Evolutionary conservation across 495 filamentous ascomycete genomes (phyloP).

Genomic region (Penicillium mononematosum): DNA sequence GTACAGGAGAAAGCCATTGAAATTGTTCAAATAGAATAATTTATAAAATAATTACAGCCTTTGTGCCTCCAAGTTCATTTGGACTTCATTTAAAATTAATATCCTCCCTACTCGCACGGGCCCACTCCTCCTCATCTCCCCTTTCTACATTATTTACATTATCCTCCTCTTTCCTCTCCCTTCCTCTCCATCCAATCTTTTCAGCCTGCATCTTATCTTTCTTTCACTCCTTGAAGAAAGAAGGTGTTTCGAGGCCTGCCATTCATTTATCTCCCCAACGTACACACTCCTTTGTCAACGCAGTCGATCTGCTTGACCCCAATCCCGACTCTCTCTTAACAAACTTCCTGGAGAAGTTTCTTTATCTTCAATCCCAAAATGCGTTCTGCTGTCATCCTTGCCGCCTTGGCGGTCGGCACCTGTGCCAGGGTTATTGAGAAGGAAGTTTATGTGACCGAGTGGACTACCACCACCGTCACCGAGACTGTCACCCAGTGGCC

Average conservation of each 20-base stretch:
- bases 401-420: conserved; percentile 60
- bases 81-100: conserved; percentile 13
- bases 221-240: conserved; percentile 38
- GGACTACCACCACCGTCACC: conserved; percentile 59
- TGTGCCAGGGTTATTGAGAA: conserved; percentile 57
- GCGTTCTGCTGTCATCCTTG: conserved; percentile 64
- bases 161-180: conserved; percentile 19
- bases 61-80: background rate
- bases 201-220: conserved; percentile 21
- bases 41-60: background rate
- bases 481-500: conserved; percentile 56
- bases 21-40: background rate
- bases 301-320: conserved; percentile 44
- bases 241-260: conserved; percentile 39
- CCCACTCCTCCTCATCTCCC: conserved; percentile 16
- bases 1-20: conserved; percentile 5
- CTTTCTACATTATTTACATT: conserved; percentile 28
- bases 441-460: conserved; percentile 54
- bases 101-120: conserved; percentile 20
- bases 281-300: conserved; percentile 27
- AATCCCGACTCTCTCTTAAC: conserved; percentile 9
- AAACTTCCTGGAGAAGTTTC: conserved; percentile 47
- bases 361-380: conserved; percentile 45
- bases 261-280: conserved; percentile 36
- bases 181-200: conserved; percentile 22